Evolutionary conservation across 116 monocot genomes (phyloP).

Genomic region (Dioscorea cayenensis): DNA sequence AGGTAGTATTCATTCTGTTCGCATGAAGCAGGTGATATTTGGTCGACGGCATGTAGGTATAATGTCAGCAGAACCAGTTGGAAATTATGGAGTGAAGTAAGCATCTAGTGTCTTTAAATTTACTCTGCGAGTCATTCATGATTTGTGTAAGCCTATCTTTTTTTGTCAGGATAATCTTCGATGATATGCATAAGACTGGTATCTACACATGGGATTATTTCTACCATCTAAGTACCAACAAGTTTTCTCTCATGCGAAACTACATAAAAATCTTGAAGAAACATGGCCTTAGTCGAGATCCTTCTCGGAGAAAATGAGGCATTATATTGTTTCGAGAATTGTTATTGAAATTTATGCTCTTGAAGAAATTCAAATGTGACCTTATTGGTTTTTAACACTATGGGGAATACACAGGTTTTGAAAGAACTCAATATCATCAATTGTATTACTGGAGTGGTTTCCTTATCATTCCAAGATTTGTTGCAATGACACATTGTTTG

Average conservation of each 20-base stretch:
- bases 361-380: too few species aligned
- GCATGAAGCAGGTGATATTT: constrained; percentile 65
- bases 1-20: background rate
- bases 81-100: constrained; percentile 86
- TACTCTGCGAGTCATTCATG: background rate
- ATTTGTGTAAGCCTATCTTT: background rate
- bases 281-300: constrained; percentile 77
- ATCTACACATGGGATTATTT: constrained; percentile 97
- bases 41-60: constrained; percentile 83
- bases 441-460: too few species aligned
- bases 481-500: too few species aligned
- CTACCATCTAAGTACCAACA: constrained; percentile 68
- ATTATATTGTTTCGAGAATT: too few species aligned
- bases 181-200: constrained; percentile 92
- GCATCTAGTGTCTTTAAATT: background rate
- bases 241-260: constrained; percentile 71
- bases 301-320: constrained; percentile 33
- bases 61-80: constrained; percentile 85
- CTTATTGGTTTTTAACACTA: too few species aligned
- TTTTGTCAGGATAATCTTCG: constrained; percentile 55
- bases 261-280: constrained; percentile 78
- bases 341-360: too few species aligned
- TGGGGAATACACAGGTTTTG: too few species aligned
- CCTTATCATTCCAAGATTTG: too few species aligned
- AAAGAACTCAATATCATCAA: too few species aligned